phyloP scores from a whole-genome alignment of 2,329 filamentous ascomycete genomes.

The Neospermospora avenae region DNA sequence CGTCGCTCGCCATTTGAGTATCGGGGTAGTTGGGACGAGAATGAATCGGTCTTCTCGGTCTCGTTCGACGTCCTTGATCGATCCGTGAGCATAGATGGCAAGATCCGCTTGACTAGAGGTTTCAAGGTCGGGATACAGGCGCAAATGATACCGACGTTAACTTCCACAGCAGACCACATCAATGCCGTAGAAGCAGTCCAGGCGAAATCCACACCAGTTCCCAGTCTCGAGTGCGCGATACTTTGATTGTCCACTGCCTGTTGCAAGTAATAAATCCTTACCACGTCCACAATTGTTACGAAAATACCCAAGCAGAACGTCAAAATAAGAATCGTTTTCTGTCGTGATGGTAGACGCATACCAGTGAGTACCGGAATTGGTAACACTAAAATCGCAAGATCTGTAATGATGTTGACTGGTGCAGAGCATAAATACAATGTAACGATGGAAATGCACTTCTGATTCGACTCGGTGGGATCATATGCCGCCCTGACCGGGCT shows the following conservation, averaged over 20 bases:
- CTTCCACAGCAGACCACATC: constrained; percentile 93
- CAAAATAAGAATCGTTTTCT: constrained; percentile 82
- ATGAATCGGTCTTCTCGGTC: constrained; percentile 20
- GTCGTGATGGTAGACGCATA: constrained; percentile 79
- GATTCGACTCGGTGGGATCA: constrained; percentile 35
- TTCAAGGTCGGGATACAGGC: constrained; percentile 92
- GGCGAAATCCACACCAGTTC: constrained; percentile 51
- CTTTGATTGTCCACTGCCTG: constrained; percentile 33
- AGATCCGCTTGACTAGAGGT: constrained; percentile 62
- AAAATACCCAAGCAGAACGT: constrained; percentile 88
- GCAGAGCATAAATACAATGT: constrained; percentile 71
- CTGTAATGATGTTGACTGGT: constrained; percentile 88
- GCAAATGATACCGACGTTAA: constrained; percentile 85
- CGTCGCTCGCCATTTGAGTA: neutral
- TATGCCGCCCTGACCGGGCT: constrained; percentile 70
- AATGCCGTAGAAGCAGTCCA: constrained; percentile 81
- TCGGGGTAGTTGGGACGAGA: constrained; percentile 17
- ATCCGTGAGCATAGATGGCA: constrained; percentile 31
- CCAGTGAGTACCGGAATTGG: constrained; percentile 85
- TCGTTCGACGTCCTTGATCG: constrained; percentile 5
- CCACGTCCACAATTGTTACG: constrained; percentile 81
- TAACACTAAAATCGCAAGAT: constrained; percentile 80
- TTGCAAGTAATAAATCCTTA: constrained; percentile 87
- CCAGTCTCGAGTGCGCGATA: constrained; percentile 35
- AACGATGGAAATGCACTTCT: constrained; percentile 49